Base-by-base conservation (phyloP, 352 stramenopile genomes). In the Phytophthora melonis region DNA sequence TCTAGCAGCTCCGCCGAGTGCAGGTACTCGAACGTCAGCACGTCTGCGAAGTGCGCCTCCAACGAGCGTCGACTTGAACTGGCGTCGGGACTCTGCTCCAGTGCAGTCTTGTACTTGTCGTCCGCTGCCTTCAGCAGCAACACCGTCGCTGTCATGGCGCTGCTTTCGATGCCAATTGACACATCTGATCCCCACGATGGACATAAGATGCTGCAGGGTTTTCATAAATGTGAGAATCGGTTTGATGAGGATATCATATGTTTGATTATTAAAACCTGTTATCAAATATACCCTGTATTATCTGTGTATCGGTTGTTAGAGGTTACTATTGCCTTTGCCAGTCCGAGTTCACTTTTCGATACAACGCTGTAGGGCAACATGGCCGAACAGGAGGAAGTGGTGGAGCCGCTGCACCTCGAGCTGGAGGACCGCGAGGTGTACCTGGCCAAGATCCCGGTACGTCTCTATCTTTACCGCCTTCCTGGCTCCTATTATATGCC, bases 371-470 rank as follows among this genome's bases (percentile, higher is more conserved):
- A 4, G 39, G 3, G 13, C 30, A 82, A 67, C 21, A 94, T 94
- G 86, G 77, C 82, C 7, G 87, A 98, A 66, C 92, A 97, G 59
- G 88, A 95, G 49, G 83, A 97, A 58, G 82, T 97, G n/a, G 88
- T 97, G 52, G 92, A 98, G 88, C 89, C 89, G 54, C 75, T 96
- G 76, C 89, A 95, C 74, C 78, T 96, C 49, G 89, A 96, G 68
- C 85, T 94, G 32, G 88, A 96, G 80, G 87, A 94, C 76, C 88
- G 89, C 55, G 88, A 96, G 79, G 84, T 96, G 63, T 96, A 95
- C 68, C 81, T 96, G 58, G 89, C 88, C 53, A 96, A 96, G 77
- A 90, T 96, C 43, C 89, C 89, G 74, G 89, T 96, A 70, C 57
- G 77, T 72, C 1, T 11, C 4, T n/a, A 43, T 69, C 43, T 68